Percentiles rank a stretch among this genome's conserved stretches.
Evolutionary conservation across 2,329 filamentous ascomycete genomes (phyloP).

Genomic region (Epichloe aotearoae): DNA sequence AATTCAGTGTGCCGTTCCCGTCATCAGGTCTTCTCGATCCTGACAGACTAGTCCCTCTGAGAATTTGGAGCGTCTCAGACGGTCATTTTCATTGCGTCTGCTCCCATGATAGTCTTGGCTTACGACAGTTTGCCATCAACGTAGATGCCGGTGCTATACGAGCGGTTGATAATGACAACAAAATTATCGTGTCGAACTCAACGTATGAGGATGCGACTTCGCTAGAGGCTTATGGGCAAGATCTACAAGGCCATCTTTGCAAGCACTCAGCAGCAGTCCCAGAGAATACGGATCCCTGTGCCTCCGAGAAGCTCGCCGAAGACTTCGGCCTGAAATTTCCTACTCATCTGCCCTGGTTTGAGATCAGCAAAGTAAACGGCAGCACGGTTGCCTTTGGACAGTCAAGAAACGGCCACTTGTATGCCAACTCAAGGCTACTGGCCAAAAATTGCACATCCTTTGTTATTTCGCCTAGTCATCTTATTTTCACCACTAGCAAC

Average conservation of each 20-base stretch:
- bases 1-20: conserved; percentile 26
- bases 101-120: conserved; percentile 15
- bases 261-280: conserved; percentile 18
- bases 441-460: conserved; percentile 90
- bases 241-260: conserved; percentile 31
- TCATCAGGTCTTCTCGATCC: conserved; percentile 9
- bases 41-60: conserved; percentile 16
- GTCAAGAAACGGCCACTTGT: conserved; percentile 63
- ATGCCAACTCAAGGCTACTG: conserved; percentile 60
- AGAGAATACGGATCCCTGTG: neutral
- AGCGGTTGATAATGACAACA: conserved; percentile 9
- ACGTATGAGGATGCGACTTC: conserved; percentile 18
- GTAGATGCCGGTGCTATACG: conserved; percentile 7
- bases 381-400: conserved; percentile 45
- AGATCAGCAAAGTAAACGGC: conserved; percentile 30
- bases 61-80: conserved; percentile 18
- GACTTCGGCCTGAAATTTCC: conserved; percentile 27
- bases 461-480: conserved; percentile 62
- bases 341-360: conserved; percentile 38
- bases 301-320: conserved; percentile 11
- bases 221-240: conserved; percentile 30
- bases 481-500: conserved; percentile 85
- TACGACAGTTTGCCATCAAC: conserved; percentile 13
- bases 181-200: conserved; percentile 17
- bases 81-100: conserved; percentile 19